Evolutionary conservation across 305 asterid species (phyloP).

Genomic region (Fraxinus dipetala): DNA sequence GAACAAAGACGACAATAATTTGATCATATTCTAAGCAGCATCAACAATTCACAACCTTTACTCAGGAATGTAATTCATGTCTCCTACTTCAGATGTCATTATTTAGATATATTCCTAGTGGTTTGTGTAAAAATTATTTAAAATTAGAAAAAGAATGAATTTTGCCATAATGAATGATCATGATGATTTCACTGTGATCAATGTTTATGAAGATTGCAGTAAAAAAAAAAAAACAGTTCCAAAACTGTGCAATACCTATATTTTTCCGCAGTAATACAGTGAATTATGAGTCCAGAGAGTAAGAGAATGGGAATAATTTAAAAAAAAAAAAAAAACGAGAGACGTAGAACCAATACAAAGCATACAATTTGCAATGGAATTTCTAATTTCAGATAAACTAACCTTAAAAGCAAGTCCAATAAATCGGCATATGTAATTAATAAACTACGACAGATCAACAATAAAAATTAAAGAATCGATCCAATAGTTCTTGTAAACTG

Average conservation of each 20-base stretch:
- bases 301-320: not conserved
- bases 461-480: not conserved
- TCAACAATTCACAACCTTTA: conserved; percentile 10
- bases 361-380: not conserved
- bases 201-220: not conserved
- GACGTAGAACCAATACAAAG: not conserved
- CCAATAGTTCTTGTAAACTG: not conserved
- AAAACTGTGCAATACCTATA: not conserved
- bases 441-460: not conserved
- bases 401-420: not conserved
- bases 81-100: not conserved
- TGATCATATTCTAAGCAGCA: not conserved
- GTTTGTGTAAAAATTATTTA: not conserved
- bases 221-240: not conserved
- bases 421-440: not conserved
- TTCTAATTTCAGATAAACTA: conserved; percentile 6
- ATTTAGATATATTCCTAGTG: not conserved
- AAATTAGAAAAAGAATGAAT: not conserved
- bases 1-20: not conserved
- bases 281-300: not conserved
- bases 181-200: not conserved
- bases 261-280: not conserved
- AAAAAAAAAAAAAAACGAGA: not conserved
- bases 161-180: not conserved
- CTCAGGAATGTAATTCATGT: not conserved